phyloP scores from a whole-genome alignment of 2,329 filamentous ascomycete genomes.

The Cylindrodendrum hubeiense region DNA sequence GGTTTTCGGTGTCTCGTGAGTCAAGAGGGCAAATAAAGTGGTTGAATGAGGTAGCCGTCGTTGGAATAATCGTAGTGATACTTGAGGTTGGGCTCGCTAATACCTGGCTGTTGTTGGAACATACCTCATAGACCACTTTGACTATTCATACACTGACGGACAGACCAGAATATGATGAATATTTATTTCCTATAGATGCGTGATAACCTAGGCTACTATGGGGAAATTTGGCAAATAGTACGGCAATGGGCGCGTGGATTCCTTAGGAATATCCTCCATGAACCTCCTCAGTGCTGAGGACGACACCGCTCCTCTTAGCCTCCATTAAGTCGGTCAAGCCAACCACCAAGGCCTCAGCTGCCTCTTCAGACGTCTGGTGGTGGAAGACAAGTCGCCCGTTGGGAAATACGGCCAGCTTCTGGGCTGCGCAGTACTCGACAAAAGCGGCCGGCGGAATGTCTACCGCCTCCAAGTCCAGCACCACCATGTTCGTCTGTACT shows the following conservation, averaged over 20 bases:
- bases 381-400: conserved; percentile 26
- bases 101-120: background rate
- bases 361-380: conserved; percentile 17
- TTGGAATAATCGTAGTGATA: background rate
- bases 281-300: conserved; percentile 11
- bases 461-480: conserved; percentile 36
- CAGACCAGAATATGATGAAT: no score
- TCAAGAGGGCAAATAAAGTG: background rate
- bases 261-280: conserved; percentile 22
- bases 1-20: background rate
- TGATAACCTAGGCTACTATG: background rate
- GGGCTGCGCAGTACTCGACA: conserved; percentile 18
- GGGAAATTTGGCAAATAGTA: background rate
- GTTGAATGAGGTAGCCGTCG: background rate
- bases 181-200: no score
- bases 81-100: background rate
- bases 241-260: background rate
- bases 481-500: conserved; percentile 45
- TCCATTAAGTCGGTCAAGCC: conserved; percentile 20
- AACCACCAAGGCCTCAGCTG: conserved; percentile 6
- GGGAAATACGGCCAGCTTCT: conserved; percentile 24
- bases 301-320: conserved; percentile 14
- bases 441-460: conserved; percentile 37
- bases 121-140: background rate
- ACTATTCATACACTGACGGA: background rate